phyloP scores from a whole-genome alignment of 192 early-diverging fungal genomes.

The Umbelopsis vinacea region DNA sequence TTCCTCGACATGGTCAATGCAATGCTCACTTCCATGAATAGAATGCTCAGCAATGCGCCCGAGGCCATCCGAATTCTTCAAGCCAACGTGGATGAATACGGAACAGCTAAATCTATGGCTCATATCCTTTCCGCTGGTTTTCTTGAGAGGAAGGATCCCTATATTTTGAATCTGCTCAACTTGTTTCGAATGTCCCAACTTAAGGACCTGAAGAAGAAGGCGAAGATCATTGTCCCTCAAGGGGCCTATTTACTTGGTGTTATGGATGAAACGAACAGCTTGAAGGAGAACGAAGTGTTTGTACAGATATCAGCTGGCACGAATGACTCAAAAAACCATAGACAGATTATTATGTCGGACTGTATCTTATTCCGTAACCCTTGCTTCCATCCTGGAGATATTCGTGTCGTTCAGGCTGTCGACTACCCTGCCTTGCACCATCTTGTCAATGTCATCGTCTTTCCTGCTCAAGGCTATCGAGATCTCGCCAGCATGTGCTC shows the following conservation, averaged over 20 bases:
- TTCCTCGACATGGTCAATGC: conserved; percentile 55
- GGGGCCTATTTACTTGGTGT: conserved; percentile 62
- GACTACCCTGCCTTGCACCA: conserved; percentile 49
- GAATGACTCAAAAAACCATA: conserved; percentile 16
- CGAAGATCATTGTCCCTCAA: conserved; percentile 55
- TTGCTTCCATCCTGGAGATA: conserved; percentile 73
- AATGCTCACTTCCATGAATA: conserved; percentile 44
- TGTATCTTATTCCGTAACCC: conserved; percentile 59
- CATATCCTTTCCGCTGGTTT: conserved; percentile 56
- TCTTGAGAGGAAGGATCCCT: conserved; percentile 45
- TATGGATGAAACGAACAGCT: conserved; percentile 50
- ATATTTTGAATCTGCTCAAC: conserved; percentile 46
- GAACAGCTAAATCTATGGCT: conserved; percentile 42
- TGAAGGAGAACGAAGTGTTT: conserved; percentile 56
- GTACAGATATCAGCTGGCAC: conserved; percentile 43
- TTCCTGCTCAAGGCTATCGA: conserved; percentile 66
- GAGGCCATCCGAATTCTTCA: conserved; percentile 43
- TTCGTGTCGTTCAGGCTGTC: conserved; percentile 61
- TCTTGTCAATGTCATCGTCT: conserved; percentile 74
- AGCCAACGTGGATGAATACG: conserved; percentile 50
- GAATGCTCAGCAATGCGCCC: conserved; percentile 40
- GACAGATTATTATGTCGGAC: conserved; percentile 41
- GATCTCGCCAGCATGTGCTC: conserved; percentile 76
- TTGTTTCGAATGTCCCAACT: conserved; percentile 50
- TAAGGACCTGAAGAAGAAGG: conserved; percentile 53